Percentiles rank a stretch among this genome's conserved stretches.
Conservation (phyloP, 2,329 filamentous ascomycete genomes). For the Lachnellula willkommii region DNA sequence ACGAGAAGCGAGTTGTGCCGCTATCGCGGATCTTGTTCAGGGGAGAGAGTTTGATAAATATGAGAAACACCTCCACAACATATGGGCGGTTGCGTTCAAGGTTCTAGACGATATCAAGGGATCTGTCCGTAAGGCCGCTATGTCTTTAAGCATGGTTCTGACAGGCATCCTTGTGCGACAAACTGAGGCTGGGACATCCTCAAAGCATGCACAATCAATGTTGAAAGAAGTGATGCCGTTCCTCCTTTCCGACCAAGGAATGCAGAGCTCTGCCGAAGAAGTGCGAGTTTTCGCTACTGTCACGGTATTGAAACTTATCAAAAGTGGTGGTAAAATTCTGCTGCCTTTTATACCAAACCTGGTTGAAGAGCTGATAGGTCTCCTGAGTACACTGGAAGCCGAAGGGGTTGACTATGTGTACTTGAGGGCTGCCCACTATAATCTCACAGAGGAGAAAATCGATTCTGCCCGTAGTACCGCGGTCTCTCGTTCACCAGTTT, state of each 20-base stretch:
- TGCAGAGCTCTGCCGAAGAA: constrained; percentile 84
- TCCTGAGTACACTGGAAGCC: constrained; percentile 83
- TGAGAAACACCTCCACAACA: constrained; percentile 74
- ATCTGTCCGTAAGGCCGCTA: constrained; percentile 74
- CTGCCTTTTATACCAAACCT: constrained; percentile 77
- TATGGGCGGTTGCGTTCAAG: constrained; percentile 82
- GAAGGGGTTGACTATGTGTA: constrained; percentile 90
- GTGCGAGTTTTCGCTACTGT: constrained; percentile 78
- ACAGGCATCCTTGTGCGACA: constrained; percentile 82
- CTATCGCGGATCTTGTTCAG: constrained; percentile 81
- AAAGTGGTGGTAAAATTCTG: constrained; percentile 75
- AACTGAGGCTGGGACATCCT: constrained; percentile 69
- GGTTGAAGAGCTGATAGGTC: constrained; percentile 71
- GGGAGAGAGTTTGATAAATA: constrained; percentile 73
- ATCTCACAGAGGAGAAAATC: constrained; percentile 81
- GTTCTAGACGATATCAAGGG: constrained; percentile 96
- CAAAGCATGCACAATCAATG: constrained; percentile 70
- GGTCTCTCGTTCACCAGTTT: constrained; percentile 81
- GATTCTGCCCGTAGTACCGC: constrained; percentile 79
- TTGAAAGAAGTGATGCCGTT: constrained; percentile 85
- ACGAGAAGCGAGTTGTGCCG: constrained; percentile 85
- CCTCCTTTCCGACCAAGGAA: constrained; percentile 77
- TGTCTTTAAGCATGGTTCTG: constrained; percentile 75
- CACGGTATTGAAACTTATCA: constrained; percentile 83
- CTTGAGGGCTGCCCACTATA: constrained; percentile 76